A percentile compares a stretch with the other conserved stretches of the same genome.
These are phyloP conservation scores for Trichoderma orchidacearum DNA, from an alignment of 495 filamentous ascomycete genomes.

Conservation along the genomic window DNA sequence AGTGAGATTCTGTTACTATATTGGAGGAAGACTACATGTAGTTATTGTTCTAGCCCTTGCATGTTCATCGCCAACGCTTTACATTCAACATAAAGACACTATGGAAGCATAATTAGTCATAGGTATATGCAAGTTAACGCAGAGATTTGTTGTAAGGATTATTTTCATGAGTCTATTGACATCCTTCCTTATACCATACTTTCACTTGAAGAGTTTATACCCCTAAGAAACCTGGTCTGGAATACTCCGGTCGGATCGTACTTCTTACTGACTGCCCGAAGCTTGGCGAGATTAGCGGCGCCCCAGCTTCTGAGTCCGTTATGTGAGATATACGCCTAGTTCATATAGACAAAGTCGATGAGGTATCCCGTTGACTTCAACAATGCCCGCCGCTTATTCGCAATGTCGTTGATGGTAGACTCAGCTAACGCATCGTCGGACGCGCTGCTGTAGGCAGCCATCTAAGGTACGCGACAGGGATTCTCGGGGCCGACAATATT, in stretches of 20 bases:
- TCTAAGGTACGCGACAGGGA: not conserved
- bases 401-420: not conserved
- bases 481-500: not conserved
- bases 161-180: no score
- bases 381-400: not conserved
- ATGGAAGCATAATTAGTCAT: no score
- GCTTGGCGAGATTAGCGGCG: conserved; percentile 18
- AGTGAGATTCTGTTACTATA: no score
- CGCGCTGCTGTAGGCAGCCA: not conserved
- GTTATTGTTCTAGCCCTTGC: no score
- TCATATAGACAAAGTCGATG: conserved; percentile 18
- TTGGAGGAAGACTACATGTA: no score
- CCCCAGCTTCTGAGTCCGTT: conserved; percentile 36
- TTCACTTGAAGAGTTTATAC: not conserved
- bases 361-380: not conserved
- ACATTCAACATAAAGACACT: no score
- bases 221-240: conserved; percentile 15
- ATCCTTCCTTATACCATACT: no score
- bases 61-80: no score
- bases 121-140: no score
- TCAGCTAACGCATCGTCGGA: not conserved
- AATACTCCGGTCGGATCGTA: conserved; percentile 38
- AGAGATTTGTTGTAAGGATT: no score
- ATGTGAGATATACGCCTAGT: conserved; percentile 29
- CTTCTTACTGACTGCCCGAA: conserved; percentile 24